phyloP scores from a whole-genome alignment of 2,329 filamentous ascomycete species.

The Rugonectria rugulosa region DNA sequence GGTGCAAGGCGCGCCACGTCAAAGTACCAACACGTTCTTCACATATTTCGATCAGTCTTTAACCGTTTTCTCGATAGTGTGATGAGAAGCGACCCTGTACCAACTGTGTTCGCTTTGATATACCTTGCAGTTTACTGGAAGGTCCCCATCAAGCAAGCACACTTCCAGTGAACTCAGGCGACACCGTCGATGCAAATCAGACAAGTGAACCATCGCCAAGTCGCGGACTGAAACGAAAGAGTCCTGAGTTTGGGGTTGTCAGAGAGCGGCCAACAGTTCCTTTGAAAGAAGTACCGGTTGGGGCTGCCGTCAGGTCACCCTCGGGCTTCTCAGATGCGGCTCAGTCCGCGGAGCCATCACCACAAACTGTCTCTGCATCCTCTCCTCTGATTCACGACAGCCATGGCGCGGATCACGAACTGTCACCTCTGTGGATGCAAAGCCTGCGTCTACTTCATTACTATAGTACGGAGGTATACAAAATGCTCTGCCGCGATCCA shows the following conservation, averaged over 20 bases:
- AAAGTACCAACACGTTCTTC: constrained; percentile 14
- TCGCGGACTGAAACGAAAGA: too few relatives aligned
- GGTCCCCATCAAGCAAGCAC: not conserved
- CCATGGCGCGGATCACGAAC: not conserved
- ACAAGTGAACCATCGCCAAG: too few relatives aligned
- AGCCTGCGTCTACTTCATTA: constrained; percentile 25
- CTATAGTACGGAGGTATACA: constrained; percentile 19
- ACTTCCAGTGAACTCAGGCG: not conserved
- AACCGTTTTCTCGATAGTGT: constrained; percentile 16
- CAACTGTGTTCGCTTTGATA: constrained; percentile 24
- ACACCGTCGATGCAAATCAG: not conserved
- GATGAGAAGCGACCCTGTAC: constrained; percentile 26
- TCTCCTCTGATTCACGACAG: not conserved
- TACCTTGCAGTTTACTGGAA: constrained; percentile 21
- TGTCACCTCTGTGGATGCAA: constrained; percentile 21
- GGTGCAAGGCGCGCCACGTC: constrained; percentile 28
- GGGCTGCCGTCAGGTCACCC: not conserved
- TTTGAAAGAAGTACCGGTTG: not conserved
- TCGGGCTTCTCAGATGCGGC: not conserved
- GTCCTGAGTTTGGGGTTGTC: too few relatives aligned
- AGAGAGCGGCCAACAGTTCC: not conserved
- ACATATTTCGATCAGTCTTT: not conserved
- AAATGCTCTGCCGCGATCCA: not conserved
- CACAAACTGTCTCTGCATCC: not conserved
- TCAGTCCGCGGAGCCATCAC: not conserved